phyloP scores from a whole-genome alignment of 2,329 filamentous ascomycete genomes.

The Cytospora mali region DNA sequence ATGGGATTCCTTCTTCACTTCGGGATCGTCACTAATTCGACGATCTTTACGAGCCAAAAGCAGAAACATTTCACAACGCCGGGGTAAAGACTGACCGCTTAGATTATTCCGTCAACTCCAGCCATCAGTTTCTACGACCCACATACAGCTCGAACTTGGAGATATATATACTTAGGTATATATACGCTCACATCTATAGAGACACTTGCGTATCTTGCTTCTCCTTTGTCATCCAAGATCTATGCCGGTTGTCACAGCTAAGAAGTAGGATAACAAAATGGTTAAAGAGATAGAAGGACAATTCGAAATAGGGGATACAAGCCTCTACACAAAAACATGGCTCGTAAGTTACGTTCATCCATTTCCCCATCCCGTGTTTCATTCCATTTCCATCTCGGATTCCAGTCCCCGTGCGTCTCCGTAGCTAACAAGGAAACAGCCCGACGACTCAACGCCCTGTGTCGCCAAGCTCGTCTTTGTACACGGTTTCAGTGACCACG shows the following conservation, averaged over 20 bases:
- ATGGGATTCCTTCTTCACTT: too few relatives aligned
- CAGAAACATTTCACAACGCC: not conserved
- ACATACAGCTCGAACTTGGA: not conserved
- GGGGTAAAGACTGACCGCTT: not conserved
- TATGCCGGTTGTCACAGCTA: not conserved
- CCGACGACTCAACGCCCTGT: constrained; percentile 48
- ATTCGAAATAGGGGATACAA: constrained; percentile 48
- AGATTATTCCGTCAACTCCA: not conserved
- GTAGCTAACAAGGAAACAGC: constrained; percentile 43
- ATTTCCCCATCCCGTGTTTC: constrained; percentile 1
- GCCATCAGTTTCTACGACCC: not conserved
- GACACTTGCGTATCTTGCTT: too few relatives aligned
- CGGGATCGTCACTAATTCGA: too few relatives aligned
- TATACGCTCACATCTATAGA: not conserved
- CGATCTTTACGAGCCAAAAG: too few relatives aligned
- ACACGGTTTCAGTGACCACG: constrained; percentile 89
- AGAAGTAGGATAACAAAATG: constrained; percentile 36
- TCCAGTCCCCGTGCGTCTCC: not conserved
- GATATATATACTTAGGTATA: not conserved
- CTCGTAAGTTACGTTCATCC: constrained; percentile 46
- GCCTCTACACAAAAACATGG: constrained; percentile 61
- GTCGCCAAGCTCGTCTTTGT: constrained; percentile 78
- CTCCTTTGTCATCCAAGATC: not conserved
- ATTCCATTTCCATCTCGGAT: not conserved
- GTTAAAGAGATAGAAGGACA: constrained; percentile 51